Conservation (phyloP, 805 yeast genomes). For the Yarrowia keelungensis region DNA sequence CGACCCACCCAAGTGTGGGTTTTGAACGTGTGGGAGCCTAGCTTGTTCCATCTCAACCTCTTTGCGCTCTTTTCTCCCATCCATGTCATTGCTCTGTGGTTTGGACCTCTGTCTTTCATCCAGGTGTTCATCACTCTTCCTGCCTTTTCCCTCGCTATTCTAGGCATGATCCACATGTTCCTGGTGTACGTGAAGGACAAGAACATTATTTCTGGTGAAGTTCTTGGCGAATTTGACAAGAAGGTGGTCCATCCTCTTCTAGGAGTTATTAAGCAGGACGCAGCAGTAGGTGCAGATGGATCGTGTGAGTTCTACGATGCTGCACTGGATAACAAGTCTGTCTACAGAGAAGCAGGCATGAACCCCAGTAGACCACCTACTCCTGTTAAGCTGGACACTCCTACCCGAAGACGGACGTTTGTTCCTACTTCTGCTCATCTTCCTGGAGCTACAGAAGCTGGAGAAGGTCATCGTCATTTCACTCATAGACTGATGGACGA, state of each 20-base stretch:
- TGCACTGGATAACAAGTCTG: conserved; percentile 43
- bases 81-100: conserved; percentile 55
- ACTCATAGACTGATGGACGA: conserved; percentile 28
- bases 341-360: not conserved
- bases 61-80: conserved; percentile 67
- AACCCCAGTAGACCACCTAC: conserved; percentile 1
- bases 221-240: conserved; percentile 65
- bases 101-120: conserved; percentile 51
- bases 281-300: conserved; percentile 54
- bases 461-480: conserved; percentile 6
- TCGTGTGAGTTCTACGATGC: conserved; percentile 46
- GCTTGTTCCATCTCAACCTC: conserved; percentile 60
- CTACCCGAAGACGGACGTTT: conserved; percentile 20
- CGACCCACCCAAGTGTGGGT: conserved; percentile 53
- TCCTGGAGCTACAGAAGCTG: not conserved
- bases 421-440: conserved; percentile 10
- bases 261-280: conserved; percentile 62
- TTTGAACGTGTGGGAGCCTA: conserved; percentile 71
- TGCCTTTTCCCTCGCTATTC: conserved; percentile 49
- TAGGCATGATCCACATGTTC: conserved; percentile 55
- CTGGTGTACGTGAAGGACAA: conserved; percentile 62
- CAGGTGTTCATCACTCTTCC: conserved; percentile 52
- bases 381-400: conserved; percentile 20
- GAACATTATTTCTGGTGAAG: conserved; percentile 64
- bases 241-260: conserved; percentile 68